A percentile compares a stretch with the other conserved stretches of the same genome.
Conservation (phyloP, 2,329 filamentous ascomycete genomes). For the Phaeosphaeriaceae sp. region DNA sequence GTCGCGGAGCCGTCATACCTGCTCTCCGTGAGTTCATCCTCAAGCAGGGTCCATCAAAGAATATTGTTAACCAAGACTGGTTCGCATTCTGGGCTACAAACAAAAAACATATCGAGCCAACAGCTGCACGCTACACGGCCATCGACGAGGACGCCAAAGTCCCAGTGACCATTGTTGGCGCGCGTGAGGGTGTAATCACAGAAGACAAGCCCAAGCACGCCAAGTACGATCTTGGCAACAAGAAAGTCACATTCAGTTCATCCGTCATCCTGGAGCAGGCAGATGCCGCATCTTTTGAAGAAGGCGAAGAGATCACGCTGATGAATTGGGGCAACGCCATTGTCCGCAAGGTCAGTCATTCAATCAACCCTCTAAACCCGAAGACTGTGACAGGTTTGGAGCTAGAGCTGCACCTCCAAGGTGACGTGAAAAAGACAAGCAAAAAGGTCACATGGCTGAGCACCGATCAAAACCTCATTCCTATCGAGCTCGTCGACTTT, state of each 20-base stretch:
- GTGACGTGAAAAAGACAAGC: slow-evolving; percentile 92
- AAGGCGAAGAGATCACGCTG: slow-evolving; percentile 89
- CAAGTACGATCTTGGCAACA: slow-evolving; percentile 87
- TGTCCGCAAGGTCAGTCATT: slow-evolving; percentile 69
- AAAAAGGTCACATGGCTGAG: slow-evolving; percentile 98
- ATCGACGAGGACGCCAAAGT: slow-evolving; percentile 75
- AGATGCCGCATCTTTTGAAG: slow-evolving; percentile 80
- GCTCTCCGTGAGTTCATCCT: slow-evolving; percentile 84
- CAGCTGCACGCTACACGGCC: slow-evolving; percentile 56
- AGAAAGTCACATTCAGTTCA: slow-evolving; percentile 81
- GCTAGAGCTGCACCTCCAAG: slow-evolving; percentile 86
- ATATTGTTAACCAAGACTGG: slow-evolving; percentile 86
- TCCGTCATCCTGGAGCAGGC: slow-evolving; percentile 83
- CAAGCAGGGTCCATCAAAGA: slow-evolving; percentile 82
- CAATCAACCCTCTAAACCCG: slow-evolving; percentile 55
- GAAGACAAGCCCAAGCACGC: slow-evolving; percentile 85
- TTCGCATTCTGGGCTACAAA: slow-evolving; percentile 64
- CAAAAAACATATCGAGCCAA: slow-evolving; percentile 60
- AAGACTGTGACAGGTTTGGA: slow-evolving; percentile 71
- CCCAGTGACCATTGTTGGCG: slow-evolving; percentile 71
- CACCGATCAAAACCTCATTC: slow-evolving; percentile 75
- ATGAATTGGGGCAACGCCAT: slow-evolving; percentile 97
- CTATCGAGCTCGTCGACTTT: slow-evolving; percentile 89
- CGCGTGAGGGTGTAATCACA: slow-evolving; percentile 59
- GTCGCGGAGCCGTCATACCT: slow-evolving; percentile 78